phyloP scores from a whole-genome alignment of 1,139 yeast species.

The Kodamaea fungicola region DNA sequence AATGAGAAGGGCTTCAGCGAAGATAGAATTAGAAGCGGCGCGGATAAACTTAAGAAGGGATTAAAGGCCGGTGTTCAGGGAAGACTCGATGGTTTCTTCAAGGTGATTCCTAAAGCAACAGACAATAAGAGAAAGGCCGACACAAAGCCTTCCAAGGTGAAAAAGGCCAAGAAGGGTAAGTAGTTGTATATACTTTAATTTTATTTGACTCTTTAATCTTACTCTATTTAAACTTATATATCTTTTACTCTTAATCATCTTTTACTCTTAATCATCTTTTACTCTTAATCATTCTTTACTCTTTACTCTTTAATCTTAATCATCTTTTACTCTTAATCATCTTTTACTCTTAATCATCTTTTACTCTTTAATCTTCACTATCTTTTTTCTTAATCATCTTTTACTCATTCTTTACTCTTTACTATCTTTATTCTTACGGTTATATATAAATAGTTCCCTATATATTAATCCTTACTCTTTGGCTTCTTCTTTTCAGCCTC shows the following conservation, averaged over 20 bases:
- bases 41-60: conserved; percentile 79
- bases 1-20: conserved; percentile 84
- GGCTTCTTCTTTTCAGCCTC: conserved; percentile 86
- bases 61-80: conserved; percentile 86
- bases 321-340: no score
- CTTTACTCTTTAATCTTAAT: no score
- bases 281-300: no score
- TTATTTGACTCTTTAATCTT: no score
- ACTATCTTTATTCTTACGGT: neutral
- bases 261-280: no score
- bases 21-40: conserved; percentile 85
- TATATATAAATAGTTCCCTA: neutral
- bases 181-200: neutral
- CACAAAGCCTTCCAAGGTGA: conserved; percentile 14
- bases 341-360: no score
- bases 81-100: conserved; percentile 87
- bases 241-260: no score
- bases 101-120: conserved; percentile 56
- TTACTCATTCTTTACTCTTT: neutral
- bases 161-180: conserved; percentile 14
- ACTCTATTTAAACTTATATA: no score
- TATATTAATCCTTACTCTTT: conserved; percentile 34
- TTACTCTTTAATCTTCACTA: no score
- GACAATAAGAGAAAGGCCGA: conserved; percentile 20
- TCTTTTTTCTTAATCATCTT: neutral